These are phyloP conservation scores for Zygoascus tannicola DNA, from an alignment of 805 yeast species.

Conservation along the genomic window DNA sequence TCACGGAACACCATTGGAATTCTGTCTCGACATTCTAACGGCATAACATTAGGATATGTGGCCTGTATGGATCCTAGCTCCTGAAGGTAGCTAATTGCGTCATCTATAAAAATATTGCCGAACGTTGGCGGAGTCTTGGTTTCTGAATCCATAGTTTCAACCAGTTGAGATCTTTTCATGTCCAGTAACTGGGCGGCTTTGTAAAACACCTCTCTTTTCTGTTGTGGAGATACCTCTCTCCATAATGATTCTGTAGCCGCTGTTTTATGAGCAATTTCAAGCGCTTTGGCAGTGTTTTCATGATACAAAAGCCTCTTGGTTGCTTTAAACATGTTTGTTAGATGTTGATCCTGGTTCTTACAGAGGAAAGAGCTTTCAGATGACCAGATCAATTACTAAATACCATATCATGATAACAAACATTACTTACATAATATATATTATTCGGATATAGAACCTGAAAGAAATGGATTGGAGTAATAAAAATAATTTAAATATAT, in stretches of 20 bases:
- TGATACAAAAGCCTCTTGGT: constrained; percentile 2
- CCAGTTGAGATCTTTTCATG: constrained; percentile 2
- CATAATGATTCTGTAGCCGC: constrained; percentile 2
- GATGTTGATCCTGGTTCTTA: no score
- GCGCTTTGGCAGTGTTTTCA: neutral
- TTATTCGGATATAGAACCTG: no score
- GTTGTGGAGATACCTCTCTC: constrained; percentile 1
- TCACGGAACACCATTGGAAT: constrained; percentile 62
- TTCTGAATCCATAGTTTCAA: constrained; percentile 34
- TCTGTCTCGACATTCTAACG: constrained; percentile 55
- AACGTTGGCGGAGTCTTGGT: constrained; percentile 49
- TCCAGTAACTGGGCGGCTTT: constrained; percentile 9
- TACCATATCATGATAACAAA: no score
- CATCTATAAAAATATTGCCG: constrained; percentile 61
- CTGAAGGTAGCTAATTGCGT: constrained; percentile 53
- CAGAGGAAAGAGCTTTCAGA: no score
- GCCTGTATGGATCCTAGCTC: constrained; percentile 75
- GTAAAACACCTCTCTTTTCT: constrained; percentile 7
- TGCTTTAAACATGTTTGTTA: neutral
- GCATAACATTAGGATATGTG: constrained; percentile 44
- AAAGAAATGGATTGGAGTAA: no score
- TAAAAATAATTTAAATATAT: constrained; percentile 1
- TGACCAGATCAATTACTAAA: no score
- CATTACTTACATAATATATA: no score
- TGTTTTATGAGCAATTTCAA: constrained; percentile 2